Conservation (phyloP, 2,329 filamentous ascomycete species). For the Rutstroemia sp. region DNA sequence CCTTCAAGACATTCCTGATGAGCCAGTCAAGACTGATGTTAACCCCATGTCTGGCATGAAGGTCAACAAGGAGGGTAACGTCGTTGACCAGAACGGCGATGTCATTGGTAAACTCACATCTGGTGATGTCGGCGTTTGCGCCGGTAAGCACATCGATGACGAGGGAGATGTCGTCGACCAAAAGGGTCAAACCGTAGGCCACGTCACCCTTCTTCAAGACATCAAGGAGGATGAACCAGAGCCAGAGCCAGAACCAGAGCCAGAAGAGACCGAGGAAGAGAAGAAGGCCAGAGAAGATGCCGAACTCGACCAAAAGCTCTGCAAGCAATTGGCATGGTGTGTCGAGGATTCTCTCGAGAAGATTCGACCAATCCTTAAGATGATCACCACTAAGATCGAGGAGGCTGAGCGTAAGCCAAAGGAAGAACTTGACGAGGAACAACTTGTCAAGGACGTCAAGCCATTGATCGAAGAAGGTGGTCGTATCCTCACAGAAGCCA, state of each 20-base stretch:
- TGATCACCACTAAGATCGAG: slow-evolving; percentile 80
- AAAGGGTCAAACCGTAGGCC: slow-evolving; percentile 59
- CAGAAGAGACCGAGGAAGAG: slow-evolving; percentile 51
- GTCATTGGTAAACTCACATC: slow-evolving; percentile 60
- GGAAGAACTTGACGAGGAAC: slow-evolving; percentile 85
- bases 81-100: slow-evolving; percentile 51
- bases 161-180: slow-evolving; percentile 65
- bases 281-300: slow-evolving; percentile 47
- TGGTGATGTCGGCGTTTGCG: slow-evolving; percentile 56
- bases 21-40: slow-evolving; percentile 44
- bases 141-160: slow-evolving; percentile 62
- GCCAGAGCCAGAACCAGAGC: slow-evolving; percentile 29
- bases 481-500: slow-evolving; percentile 76
- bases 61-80: slow-evolving; percentile 53
- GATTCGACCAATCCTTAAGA: slow-evolving; percentile 76
- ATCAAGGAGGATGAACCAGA: slow-evolving; percentile 35
- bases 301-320: slow-evolving; percentile 67
- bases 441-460: slow-evolving; percentile 77
- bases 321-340: slow-evolving; percentile 64
- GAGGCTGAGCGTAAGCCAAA: slow-evolving; percentile 71
- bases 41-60: slow-evolving; percentile 45
- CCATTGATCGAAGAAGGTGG: slow-evolving; percentile 83
- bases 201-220: slow-evolving; percentile 58
- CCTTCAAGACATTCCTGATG: slow-evolving; percentile 52
- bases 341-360: slow-evolving; percentile 76